Evolutionary conservation across 2,329 filamentous ascomycete genomes (phyloP).

Genomic region (Sclerotinia subarctica): DNA sequence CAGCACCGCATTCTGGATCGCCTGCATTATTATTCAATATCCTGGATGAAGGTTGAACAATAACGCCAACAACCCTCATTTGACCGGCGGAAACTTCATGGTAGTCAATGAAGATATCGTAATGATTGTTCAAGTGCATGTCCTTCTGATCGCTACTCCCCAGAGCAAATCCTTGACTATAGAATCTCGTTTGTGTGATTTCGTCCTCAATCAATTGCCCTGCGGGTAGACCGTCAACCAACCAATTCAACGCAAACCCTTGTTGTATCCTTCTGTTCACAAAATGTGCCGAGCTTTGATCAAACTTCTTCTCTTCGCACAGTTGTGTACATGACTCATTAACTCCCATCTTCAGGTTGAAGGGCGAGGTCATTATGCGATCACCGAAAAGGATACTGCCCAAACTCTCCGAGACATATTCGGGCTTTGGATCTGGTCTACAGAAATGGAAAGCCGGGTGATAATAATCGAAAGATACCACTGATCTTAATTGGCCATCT

Average conservation of each 20-base stretch:
- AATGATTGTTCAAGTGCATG: constrained; percentile 82
- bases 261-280: constrained; percentile 79
- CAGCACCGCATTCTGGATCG: constrained; percentile 57
- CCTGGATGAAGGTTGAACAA: constrained; percentile 77
- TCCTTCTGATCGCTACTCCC: constrained; percentile 59
- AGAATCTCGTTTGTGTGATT: constrained; percentile 74
- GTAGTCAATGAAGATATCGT: constrained; percentile 90
- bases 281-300: constrained; percentile 66
- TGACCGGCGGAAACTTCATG: constrained; percentile 71
- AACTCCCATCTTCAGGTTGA: constrained; percentile 78
- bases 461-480: constrained; percentile 96
- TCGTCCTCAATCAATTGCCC: constrained; percentile 79
- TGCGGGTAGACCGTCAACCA: constrained; percentile 90
- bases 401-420: constrained; percentile 81
- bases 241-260: constrained; percentile 91
- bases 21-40: constrained; percentile 50
- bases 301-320: constrained; percentile 66
- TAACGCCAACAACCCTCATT: constrained; percentile 85
- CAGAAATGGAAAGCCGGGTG: constrained; percentile 86
- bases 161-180: constrained; percentile 86
- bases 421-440: constrained; percentile 68
- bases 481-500: constrained; percentile 82
- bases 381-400: constrained; percentile 98
- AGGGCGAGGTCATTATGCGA: constrained; percentile 94
- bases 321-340: constrained; percentile 86